Conservation (phyloP, 306 rosid genomes). For the Fagus sylvatica region DNA sequence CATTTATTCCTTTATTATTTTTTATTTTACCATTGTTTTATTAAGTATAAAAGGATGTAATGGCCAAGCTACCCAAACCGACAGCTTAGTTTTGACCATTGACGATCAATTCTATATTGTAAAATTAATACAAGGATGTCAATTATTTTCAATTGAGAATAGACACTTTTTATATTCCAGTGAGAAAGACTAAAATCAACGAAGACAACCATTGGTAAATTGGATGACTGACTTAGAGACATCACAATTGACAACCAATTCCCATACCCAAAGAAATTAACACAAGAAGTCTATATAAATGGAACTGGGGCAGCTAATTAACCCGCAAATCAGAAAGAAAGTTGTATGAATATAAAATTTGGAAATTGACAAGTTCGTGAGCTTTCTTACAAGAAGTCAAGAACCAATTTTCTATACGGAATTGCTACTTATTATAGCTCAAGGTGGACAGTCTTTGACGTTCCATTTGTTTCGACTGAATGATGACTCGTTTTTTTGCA, state of each 20-base stretch:
- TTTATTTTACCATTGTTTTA: neutral
- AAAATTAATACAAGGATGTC: neutral
- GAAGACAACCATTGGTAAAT: neutral
- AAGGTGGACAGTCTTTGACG: too few species aligned
- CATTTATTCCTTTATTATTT: neutral
- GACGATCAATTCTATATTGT: neutral
- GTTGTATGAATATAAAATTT: too few species aligned
- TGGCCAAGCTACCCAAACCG: neutral
- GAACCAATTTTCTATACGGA: too few species aligned
- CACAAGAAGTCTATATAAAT: neutral
- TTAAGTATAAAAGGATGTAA: neutral
- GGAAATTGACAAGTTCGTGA: too few species aligned
- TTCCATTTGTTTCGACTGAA: too few species aligned
- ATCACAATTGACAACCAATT: neutral
- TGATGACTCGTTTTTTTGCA: too few species aligned
- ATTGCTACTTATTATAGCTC: too few species aligned
- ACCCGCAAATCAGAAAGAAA: too few species aligned
- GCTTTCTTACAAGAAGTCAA: too few species aligned
- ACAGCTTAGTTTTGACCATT: neutral
- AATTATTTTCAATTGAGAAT: neutral
- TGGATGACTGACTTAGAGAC: neutral
- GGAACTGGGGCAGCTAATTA: too few species aligned
- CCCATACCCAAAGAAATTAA: neutral
- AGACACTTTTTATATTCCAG: neutral
- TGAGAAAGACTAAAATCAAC: neutral